Evolutionary conservation across 306 rosid genomes (phyloP), one percentile per base, ranked within the genome.

Genomic region (Medicago lupulina): DNA sequence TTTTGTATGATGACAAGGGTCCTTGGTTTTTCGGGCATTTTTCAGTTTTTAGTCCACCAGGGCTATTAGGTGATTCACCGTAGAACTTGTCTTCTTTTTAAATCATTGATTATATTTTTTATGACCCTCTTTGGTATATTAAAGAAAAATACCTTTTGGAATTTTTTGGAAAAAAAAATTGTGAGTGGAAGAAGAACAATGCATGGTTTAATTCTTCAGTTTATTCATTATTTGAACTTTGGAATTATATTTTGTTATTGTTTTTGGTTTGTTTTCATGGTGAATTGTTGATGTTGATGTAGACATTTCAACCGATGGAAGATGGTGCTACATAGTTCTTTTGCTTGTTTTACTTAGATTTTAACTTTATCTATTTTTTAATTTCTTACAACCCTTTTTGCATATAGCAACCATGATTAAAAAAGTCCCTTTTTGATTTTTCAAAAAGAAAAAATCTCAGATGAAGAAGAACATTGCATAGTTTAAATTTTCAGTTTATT

Each of bases 221-320:
- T 49, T 61, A 8, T 49, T 78, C 51, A 28, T 9, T 62, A 4
- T 9, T 38, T 39, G 23, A n/a, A 38, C 7, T 66, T 73, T 47
- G 76, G 47, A 34, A 46, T 18, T 38, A 11, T 8, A 8, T 23
- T 63, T 67, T 66, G 62, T 44, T 74, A 59, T 34, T 74, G 60
- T 77, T 68, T 67, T 59, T 41, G 54, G 18, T 17, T 7, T 21
- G n/a, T 23, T 58, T 21, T 61, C 19, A 3, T 31, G 43, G 7
- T 41, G 55, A 58, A 19, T 79, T 39, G 76, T 39, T 38, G 28
- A 47, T 83, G 59, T 44, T 60, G 75, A 10, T 78, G 83, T 71
- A 92, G 98, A 92, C 85, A 78, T 89, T 76, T 85, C 96, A 41
- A 92, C 93, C 41, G 98, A 92, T 79, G 96, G 94, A 82, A 88